These are phyloP conservation scores for Marasmius oreades DNA, from an alignment of 1,284 basidiomycete species.

Conservation along the genomic window DNA sequence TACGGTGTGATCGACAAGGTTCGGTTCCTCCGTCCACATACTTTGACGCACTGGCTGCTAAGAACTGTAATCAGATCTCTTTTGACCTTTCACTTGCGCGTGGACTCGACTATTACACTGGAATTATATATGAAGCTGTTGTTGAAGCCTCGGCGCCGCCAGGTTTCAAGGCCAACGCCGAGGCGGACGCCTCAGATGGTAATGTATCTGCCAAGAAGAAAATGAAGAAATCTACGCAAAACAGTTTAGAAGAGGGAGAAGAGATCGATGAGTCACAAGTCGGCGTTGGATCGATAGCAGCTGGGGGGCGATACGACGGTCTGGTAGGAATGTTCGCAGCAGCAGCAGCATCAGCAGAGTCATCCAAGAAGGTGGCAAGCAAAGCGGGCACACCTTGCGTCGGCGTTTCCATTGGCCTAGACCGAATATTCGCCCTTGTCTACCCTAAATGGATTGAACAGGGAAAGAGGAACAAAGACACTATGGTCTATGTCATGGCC, in stretches of 20 bases:
- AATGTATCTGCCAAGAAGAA: constrained; percentile 47
- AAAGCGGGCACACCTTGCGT: constrained; percentile 85
- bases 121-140: constrained; percentile 97
- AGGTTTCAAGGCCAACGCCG: constrained; percentile 56
- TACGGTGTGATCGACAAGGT: constrained; percentile 83
- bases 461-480: constrained; percentile 84
- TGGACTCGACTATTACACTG: constrained; percentile 98
- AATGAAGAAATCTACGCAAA: constrained; percentile 45
- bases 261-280: constrained; percentile 91
- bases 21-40: constrained; percentile 15
- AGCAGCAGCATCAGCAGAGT: constrained; percentile 69
- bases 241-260: constrained; percentile 47
- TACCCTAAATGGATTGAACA: constrained; percentile 82
- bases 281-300: constrained; percentile 97
- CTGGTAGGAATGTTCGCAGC: constrained; percentile 90
- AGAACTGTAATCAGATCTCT: constrained; percentile 60
- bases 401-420: constrained; percentile 91
- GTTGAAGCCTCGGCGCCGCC: constrained; percentile 93
- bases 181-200: constrained; percentile 33
- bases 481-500: constrained; percentile 92
- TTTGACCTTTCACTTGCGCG: constrained; percentile 97
- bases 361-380: constrained; percentile 31
- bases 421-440: constrained; percentile 92
- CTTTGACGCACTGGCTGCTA: constrained; percentile 3
- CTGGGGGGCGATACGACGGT: constrained; percentile 95